Conservation (phyloP, 176 grass and related monocot species). For the Puya raimondii region DNA sequence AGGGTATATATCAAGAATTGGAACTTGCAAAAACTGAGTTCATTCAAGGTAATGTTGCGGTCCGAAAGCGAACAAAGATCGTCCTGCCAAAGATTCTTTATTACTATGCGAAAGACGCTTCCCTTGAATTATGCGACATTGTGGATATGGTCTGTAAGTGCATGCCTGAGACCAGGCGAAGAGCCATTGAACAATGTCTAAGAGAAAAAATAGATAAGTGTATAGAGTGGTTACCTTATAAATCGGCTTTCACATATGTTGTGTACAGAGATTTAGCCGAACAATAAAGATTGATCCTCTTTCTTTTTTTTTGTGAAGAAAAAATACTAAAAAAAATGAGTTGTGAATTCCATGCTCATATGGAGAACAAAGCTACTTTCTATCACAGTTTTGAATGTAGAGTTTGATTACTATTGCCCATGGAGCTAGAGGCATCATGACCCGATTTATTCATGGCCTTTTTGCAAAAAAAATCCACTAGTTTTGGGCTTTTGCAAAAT, state of each 20-base stretch:
- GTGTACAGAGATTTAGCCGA: conserved; percentile 71
- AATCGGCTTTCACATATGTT: conserved; percentile 77
- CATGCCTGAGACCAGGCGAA: conserved; percentile 50
- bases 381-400: too few relatives aligned
- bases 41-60: conserved; percentile 50
- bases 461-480: too few relatives aligned
- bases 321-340: neutral
- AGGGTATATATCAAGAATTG: conserved; percentile 57
- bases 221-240: conserved; percentile 79
- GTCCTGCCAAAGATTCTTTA: conserved; percentile 73
- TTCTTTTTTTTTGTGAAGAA: conserved; percentile 18
- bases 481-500: too few relatives aligned
- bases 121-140: conserved; percentile 46
- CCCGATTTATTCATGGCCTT: too few relatives aligned
- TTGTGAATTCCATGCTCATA: too few relatives aligned
- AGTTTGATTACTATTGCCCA: too few relatives aligned
- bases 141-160: conserved; percentile 64
- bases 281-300: conserved; percentile 11
- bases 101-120: conserved; percentile 70
- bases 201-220: conserved; percentile 54
- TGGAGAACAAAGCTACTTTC: too few relatives aligned
- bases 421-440: too few relatives aligned
- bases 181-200: conserved; percentile 50
- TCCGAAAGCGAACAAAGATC: conserved; percentile 58
- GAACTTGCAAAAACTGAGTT: conserved; percentile 69